Evolutionary conservation across 768 basidiomycete species (phyloP), one percentile per base, ranked within the genome.

Genomic region (Amanita rimosa): DNA sequence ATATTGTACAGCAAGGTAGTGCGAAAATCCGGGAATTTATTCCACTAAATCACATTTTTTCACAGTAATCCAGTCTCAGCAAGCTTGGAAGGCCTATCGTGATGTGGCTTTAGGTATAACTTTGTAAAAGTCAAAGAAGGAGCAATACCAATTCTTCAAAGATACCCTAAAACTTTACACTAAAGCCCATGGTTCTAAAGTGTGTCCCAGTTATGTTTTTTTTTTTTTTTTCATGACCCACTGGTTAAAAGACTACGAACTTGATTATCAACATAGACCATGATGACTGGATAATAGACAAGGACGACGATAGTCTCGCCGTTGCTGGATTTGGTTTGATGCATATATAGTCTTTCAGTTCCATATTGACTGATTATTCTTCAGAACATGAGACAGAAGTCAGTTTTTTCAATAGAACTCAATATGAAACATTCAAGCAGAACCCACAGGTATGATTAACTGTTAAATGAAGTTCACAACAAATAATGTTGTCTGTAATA

Each of bases 231-330:
- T 17, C 6, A 31, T 29, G 33, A 22, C 5, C 22, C 44, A 40
- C 33, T 50, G 44, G 35, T 31, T 31, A 31, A 13, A 57, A 97
- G 95, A 95, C 94, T 1, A 87, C 87, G 27, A 98, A 99, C 67
- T 73, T 99, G 24, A 97, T 99, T 64, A 97, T 99, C 61, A 99
- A 99, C 64, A 75, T 98, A 50, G 92, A 96, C 59, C 78, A 94
- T 58, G 95, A 98, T 50, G 87, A 91, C 7, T 95, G 92, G 88
- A 88, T 97, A 53, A 65, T 93, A 13, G 67, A 76, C 41, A 80
- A 91, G 54, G 83, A 83, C 35, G 60, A 61, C 6, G 76, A 74
- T 58, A 71, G 68, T 0, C 72, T 99, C n/a, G 78, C 71, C 2
- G 77, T 81, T 3, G 64, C 77, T 31, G 91, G 85, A 14, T 76